Conservation (phyloP, 192 early-diverging fungal species). For the Cetraspora pellucida region DNA sequence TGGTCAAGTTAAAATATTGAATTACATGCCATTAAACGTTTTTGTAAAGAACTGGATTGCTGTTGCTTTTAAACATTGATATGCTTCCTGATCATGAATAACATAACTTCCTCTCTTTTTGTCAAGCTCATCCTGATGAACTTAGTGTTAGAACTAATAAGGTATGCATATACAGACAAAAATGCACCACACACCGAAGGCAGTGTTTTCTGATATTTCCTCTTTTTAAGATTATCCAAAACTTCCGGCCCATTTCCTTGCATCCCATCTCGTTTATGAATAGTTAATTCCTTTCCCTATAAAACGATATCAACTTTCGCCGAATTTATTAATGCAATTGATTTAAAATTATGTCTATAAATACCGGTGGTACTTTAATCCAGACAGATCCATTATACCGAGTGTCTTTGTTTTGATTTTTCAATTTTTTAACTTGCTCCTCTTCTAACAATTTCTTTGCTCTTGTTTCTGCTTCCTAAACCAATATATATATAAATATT, state of each 20-base stretch:
- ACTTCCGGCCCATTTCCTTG: background rate
- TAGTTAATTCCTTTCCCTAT: background rate
- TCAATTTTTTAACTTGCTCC: background rate
- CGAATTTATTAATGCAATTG: background rate
- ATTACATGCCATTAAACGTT: no score
- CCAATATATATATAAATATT: background rate
- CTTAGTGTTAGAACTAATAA: no score
- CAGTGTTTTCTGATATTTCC: background rate
- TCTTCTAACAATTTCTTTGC: background rate
- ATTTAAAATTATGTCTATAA: background rate
- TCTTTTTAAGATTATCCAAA: background rate
- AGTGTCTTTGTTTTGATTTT: background rate
- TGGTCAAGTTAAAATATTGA: no score
- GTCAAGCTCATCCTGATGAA: no score
- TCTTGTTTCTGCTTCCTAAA: background rate
- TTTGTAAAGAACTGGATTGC: no score
- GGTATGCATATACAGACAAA: no score
- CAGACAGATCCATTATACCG: background rate
- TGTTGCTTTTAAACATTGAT: no score
- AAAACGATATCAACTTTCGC: background rate
- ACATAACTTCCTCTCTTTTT: no score
- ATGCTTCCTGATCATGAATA: no score
- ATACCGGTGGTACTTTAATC: background rate
- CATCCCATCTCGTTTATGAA: background rate
- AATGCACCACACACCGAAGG: background rate